Evolutionary conservation across 164 flowering plant genomes (phyloP).

Genomic region (Umbellularia californica): DNA sequence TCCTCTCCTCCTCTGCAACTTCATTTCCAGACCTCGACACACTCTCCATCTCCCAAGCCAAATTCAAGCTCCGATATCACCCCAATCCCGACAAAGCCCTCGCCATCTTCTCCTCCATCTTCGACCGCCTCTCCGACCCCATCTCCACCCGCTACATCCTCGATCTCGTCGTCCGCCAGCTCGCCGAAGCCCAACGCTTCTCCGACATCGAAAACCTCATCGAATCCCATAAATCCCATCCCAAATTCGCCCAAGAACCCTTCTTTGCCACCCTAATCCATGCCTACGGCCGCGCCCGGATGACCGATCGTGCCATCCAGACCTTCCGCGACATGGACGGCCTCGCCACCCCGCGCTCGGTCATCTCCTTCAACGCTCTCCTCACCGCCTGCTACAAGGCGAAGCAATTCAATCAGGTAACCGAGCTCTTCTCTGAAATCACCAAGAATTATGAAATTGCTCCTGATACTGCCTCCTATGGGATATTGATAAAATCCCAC

Average conservation of each 20-base stretch:
- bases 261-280: conserved; percentile 53
- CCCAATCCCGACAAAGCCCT: conserved; percentile 11
- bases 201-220: conserved; percentile 59
- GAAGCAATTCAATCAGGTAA: conserved; percentile 40
- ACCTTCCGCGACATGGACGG: conserved; percentile 65
- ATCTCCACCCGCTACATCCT: conserved; percentile 55
- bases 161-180: conserved; percentile 56
- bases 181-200: conserved; percentile 61
- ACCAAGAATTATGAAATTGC: conserved; percentile 34
- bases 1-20: not conserved
- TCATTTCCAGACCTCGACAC: not conserved
- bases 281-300: conserved; percentile 71
- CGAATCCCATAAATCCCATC: conserved; percentile 58
- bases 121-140: conserved; percentile 21
- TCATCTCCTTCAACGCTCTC: conserved; percentile 64
- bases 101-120: conserved; percentile 14
- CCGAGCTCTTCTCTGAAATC: conserved; percentile 47
- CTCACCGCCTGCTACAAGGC: conserved; percentile 48
- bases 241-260: conserved; percentile 56
- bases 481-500: conserved; percentile 52
- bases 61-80: conserved; percentile 2
- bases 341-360: conserved; percentile 56
- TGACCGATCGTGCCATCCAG: conserved; percentile 65
- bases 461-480: conserved; percentile 64
- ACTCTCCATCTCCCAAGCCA: conserved; percentile 4